Percentiles rank a stretch among this genome's conserved stretches.
phyloP scores from a whole-genome alignment of 257 asterid genomes.

The Nicotiana tomentosiformis region DNA sequence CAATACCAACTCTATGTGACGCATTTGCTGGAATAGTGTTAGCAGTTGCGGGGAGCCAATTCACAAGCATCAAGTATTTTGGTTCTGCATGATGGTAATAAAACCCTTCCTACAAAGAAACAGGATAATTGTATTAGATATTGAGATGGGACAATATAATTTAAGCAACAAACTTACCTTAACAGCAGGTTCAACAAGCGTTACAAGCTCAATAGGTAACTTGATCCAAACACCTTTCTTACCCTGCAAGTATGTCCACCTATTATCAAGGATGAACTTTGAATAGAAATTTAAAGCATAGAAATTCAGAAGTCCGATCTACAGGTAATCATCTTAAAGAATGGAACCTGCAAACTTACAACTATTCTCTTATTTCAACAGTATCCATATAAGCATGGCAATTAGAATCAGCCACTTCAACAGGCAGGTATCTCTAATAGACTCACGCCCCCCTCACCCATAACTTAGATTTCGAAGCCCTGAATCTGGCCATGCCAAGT shows the following conservation, averaged over 20 bases:
- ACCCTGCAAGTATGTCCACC: constrained; percentile 49
- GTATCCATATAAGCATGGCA: too few species aligned
- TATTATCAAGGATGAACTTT: not conserved
- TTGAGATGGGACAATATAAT: not conserved
- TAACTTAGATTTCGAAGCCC: not conserved
- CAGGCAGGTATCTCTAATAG: too few species aligned
- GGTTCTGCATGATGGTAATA: constrained; percentile 93
- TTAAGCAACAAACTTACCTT: constrained; percentile 40
- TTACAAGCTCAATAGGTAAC: constrained; percentile 77
- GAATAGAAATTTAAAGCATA: not conserved
- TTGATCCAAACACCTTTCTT: constrained; percentile 91
- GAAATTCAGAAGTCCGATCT: not conserved
- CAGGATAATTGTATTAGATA: not conserved
- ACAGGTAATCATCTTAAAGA: not conserved
- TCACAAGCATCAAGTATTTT: constrained; percentile 78
- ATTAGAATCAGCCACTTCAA: too few species aligned
- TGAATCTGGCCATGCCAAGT: not conserved
- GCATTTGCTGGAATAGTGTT: constrained; percentile 83
- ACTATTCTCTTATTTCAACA: too few species aligned
- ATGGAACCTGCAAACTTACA: too few species aligned
- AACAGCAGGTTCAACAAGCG: constrained; percentile 77
- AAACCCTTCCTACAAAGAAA: constrained; percentile 77
- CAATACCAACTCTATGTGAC: constrained; percentile 84
- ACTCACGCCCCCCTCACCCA: not conserved
- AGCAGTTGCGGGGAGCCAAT: constrained; percentile 67